Evolutionary conservation across 192 early-diverging fungal genomes (phyloP).

Genomic region (Coemansia sp.): DNA sequence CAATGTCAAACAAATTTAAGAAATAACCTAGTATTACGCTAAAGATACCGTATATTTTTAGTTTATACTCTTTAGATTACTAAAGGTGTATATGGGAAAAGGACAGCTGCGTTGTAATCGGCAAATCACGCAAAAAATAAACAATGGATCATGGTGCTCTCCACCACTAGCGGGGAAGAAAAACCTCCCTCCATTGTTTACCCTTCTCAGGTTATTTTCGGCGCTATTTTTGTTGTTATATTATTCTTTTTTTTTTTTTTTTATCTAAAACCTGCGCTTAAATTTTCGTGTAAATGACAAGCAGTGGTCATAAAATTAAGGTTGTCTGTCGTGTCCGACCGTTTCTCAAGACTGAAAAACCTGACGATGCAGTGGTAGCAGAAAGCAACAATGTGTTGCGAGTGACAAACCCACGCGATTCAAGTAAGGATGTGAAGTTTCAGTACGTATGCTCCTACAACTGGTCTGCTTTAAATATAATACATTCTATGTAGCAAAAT

Average conservation of each 20-base stretch:
- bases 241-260: constrained; percentile 7
- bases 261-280: not conserved
- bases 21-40: not conserved
- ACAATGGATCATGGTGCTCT: constrained; percentile 2
- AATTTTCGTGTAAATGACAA: constrained; percentile 18
- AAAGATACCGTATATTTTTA: not conserved
- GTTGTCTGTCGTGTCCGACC: constrained; percentile 64
- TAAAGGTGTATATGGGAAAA: not conserved
- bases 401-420: constrained; percentile 58
- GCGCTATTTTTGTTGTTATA: not conserved
- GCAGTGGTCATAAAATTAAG: constrained; percentile 54
- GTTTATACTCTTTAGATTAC: not conserved
- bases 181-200: constrained; percentile 23
- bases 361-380: constrained; percentile 50
- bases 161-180: constrained; percentile 8
- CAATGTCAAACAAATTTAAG: not conserved
- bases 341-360: constrained; percentile 56
- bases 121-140: constrained; percentile 7
- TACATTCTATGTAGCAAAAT: not conserved
- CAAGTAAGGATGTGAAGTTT: constrained; percentile 51
- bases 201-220: constrained; percentile 5
- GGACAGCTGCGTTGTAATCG: not conserved
- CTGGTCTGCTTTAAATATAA: not conserved
- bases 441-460: constrained; percentile 12
- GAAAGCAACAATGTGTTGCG: constrained; percentile 49